Conservation (phyloP, 176 grass and related monocot genomes). For the Pharus latifolius region DNA sequence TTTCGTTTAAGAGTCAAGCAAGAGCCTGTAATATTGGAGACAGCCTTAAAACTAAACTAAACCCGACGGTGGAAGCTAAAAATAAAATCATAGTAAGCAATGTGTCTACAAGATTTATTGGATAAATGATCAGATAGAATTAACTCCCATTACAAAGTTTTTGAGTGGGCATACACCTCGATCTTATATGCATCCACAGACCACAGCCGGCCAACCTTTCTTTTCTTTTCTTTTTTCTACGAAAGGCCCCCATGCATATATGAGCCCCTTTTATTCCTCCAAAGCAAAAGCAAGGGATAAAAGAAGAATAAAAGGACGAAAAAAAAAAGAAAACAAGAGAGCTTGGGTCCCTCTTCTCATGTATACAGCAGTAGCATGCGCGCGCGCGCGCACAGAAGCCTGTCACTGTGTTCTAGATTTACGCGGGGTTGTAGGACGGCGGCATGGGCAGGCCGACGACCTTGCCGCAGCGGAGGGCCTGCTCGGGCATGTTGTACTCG, state of each 20-base stretch:
- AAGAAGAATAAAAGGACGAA: constrained; percentile 11
- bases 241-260: not conserved
- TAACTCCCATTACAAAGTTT: constrained; percentile 28
- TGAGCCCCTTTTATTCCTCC: constrained; percentile 25
- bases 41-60: too few species aligned
- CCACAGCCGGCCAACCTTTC: constrained; percentile 10
- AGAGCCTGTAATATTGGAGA: too few species aligned
- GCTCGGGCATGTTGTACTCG: constrained; percentile 76
- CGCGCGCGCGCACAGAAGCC: not conserved
- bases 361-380: constrained; percentile 8
- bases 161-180: constrained; percentile 30
- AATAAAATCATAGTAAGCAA: constrained; percentile 1
- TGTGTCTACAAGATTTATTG: constrained; percentile 28
- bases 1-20: too few species aligned
- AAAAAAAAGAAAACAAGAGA: constrained; percentile 8
- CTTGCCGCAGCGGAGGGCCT: constrained; percentile 51
- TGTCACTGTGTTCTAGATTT: too few species aligned
- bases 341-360: not conserved
- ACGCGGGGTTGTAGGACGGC: constrained; percentile 41
- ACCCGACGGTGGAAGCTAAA: too few species aligned
- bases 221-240: constrained; percentile 1
- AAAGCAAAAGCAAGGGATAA: constrained; percentile 5
- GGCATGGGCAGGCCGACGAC: constrained; percentile 62
- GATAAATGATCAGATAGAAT: constrained; percentile 7
- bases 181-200: constrained; percentile 8